These are phyloP conservation scores for Monascus ruber DNA, from an alignment of 2,329 filamentous ascomycete genomes.

Conservation along the genomic window DNA sequence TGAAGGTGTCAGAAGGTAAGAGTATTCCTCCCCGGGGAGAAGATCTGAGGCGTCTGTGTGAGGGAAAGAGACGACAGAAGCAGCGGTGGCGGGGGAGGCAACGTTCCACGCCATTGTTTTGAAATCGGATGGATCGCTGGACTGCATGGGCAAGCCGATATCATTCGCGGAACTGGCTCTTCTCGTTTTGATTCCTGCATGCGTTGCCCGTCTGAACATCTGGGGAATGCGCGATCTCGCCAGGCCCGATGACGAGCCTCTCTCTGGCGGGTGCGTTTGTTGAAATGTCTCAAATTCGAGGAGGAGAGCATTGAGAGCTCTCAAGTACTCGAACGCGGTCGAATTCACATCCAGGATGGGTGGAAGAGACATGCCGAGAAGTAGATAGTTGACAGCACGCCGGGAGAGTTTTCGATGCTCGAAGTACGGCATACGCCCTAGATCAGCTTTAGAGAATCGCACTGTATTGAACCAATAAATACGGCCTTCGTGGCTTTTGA, in stretches of 20 bases:
- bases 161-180: constrained; percentile 50
- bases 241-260: constrained; percentile 55
- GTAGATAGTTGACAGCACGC: constrained; percentile 84
- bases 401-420: constrained; percentile 73
- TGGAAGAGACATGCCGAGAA: constrained; percentile 84
- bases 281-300: constrained; percentile 92
- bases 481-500: constrained; percentile 69
- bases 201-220: constrained; percentile 62
- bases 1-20: constrained; percentile 76
- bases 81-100: constrained; percentile 25
- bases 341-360: constrained; percentile 75
- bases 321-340: constrained; percentile 73
- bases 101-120: constrained; percentile 33
- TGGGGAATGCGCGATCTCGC: constrained; percentile 69
- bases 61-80: constrained; percentile 29
- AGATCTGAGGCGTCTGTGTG: constrained; percentile 48
- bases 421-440: constrained; percentile 74
- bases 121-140: constrained; percentile 36
- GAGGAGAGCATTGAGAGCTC: constrained; percentile 72
- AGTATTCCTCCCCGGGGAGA: constrained; percentile 75
- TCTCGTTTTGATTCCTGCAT: constrained; percentile 45
- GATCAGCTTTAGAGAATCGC: constrained; percentile 73
- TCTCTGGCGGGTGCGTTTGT: constrained; percentile 69
- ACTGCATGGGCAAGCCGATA: constrained; percentile 44
- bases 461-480: constrained; percentile 98